Evolutionary conservation across 371 early-diverging fungal genomes (phyloP), one percentile per base, ranked within the genome.

Genomic region (Apophysomyces sp.): DNA sequence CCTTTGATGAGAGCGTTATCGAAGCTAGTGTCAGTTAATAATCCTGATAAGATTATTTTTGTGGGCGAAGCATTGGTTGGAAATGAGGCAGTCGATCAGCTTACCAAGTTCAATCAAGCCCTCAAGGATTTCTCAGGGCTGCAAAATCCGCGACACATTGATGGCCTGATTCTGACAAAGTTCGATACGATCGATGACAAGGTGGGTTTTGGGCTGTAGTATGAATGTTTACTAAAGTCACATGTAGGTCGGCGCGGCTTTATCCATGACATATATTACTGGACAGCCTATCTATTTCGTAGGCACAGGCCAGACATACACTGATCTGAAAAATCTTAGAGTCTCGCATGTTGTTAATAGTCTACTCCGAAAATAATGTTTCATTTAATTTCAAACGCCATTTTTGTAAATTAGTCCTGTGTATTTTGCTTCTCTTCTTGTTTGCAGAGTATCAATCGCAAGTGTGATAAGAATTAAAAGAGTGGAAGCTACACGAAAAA

Each of bases 51-150:
- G 81, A 93, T 99, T 64, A 84, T 99, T 61, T 99, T 98, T 86
- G 99, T 99, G 8, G 99, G 99, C 39, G 99, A 99, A 82, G 99
- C 99, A 2, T 77, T 99, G 16, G 98, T 99, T 12, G 99, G 99
- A 40, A 97, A 95, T 68, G 99, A 99, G 77, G 94, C 98, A 7
- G 92, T 99, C 15, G 96, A 98, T 71, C 99, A 99, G 78, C 83
- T 99, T 58, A 90, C 89, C 21, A 97, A 97, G 79, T 99, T 99
- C 85, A 99, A 99, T 83, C 92, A 91, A 60, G 95, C 96, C 2
- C 80, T 99, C 30, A 88, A 92, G 67, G 97, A 97, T 62, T 95
- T 90, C 66, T 90, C 94, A 3, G 87, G 88, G 18, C 67, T 85
- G 63, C 81, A 86, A 29, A 83, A 84, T 52, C 91, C 95, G 21